Evolutionary conservation across 768 basidiomycete genomes (phyloP).

Genomic region (Dentipellis sp.): DNA sequence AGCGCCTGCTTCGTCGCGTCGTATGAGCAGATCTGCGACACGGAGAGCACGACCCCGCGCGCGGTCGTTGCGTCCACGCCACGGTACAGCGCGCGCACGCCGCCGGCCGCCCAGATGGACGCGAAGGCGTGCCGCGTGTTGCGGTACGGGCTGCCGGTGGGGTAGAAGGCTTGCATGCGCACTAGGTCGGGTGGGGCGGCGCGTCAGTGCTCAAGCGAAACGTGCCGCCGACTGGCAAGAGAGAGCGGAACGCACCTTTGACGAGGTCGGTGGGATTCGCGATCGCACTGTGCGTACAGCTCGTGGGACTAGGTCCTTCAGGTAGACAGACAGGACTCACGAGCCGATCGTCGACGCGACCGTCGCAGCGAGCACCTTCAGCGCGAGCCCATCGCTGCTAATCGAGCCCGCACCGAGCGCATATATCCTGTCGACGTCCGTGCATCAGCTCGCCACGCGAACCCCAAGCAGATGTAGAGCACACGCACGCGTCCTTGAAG

Average conservation of each 20-base stretch:
- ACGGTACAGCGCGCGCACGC: constrained; percentile 22
- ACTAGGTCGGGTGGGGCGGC: constrained; percentile 12
- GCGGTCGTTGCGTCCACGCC: constrained; percentile 25
- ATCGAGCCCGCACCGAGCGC: constrained; percentile 18
- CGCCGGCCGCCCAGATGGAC: constrained; percentile 17
- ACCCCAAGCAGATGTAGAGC: no score
- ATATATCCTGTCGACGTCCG: constrained; percentile 16
- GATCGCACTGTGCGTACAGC: constrained; percentile 15
- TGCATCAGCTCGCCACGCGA: not conserved
- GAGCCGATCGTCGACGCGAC: constrained; percentile 24
- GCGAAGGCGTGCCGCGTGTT: constrained; percentile 24
- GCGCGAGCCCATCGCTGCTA: constrained; percentile 20
- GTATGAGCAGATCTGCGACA: constrained; percentile 27
- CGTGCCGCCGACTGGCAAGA: not conserved
- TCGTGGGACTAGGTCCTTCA: not conserved
- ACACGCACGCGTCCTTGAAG: constrained; percentile 26
- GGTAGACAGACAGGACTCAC: constrained; percentile 12
- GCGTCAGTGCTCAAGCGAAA: not conserved
- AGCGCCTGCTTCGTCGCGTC: constrained; percentile 27
- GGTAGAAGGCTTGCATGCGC: constrained; percentile 29
- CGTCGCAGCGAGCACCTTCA: constrained; percentile 25
- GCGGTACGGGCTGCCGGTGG: constrained; percentile 24
- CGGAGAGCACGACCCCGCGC: constrained; percentile 25
- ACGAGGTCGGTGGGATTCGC: constrained; percentile 29
- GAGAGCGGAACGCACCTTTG: constrained; percentile 18